Evolutionary conservation across 306 rosid species (phyloP).

Genomic region (Rosa lucieae): DNA sequence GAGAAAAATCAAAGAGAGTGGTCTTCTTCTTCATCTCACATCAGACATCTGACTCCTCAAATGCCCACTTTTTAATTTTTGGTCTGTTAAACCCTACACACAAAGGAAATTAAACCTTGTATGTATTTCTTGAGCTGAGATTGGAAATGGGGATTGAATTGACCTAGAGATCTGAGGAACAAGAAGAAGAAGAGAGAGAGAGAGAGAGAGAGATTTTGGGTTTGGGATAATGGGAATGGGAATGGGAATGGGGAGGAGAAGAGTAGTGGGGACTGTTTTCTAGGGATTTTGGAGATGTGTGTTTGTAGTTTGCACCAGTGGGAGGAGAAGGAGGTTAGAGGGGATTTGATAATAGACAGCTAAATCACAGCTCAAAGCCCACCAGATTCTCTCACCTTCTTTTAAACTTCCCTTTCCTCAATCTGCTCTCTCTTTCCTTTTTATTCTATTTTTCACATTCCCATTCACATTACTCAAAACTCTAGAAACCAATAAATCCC

Average conservation of each 20-base stretch:
- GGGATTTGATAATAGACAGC: slow-evolving; percentile 62
- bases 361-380: slow-evolving; percentile 92
- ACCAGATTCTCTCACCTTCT: slow-evolving; percentile 46
- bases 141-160: slow-evolving; percentile 2
- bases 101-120: not conserved
- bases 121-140: slow-evolving; percentile 2
- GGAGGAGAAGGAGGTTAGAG: slow-evolving; percentile 12
- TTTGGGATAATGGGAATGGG: slow-evolving; percentile 10
- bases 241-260: slow-evolving; percentile 10
- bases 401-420: not conserved
- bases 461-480: slow-evolving; percentile 21
- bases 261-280: slow-evolving; percentile 30
- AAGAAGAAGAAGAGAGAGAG: not conserved
- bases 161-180: slow-evolving; percentile 32
- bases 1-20: slow-evolving; percentile 24
- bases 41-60: slow-evolving; percentile 60
- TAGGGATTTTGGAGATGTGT: slow-evolving; percentile 66
- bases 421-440: slow-evolving; percentile 12
- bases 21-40: slow-evolving; percentile 88
- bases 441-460: slow-evolving; percentile 14
- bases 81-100: not conserved
- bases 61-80: slow-evolving; percentile 25
- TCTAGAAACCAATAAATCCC: not conserved
- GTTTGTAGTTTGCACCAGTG: slow-evolving; percentile 16
- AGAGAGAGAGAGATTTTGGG: not conserved